These are phyloP conservation scores for Artemisia argyi DNA, from an alignment of 129 eudicot genomes.

Conservation along the genomic window DNA sequence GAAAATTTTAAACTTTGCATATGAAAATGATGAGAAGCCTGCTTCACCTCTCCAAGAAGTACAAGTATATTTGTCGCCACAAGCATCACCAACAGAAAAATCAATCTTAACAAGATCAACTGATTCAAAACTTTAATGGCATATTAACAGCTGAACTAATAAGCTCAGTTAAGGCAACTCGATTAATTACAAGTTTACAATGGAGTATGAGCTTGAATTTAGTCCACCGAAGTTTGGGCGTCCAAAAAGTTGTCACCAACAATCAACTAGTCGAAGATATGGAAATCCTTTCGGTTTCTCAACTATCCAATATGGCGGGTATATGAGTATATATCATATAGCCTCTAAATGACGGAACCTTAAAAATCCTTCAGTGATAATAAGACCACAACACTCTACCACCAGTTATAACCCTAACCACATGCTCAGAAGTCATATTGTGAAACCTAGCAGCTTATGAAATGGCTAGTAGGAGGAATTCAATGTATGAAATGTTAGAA, in stretches of 20 bases:
- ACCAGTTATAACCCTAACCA: slow-evolving; percentile 11
- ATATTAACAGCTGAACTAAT: not conserved
- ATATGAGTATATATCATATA: slow-evolving; percentile 11
- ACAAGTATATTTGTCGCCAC: no score
- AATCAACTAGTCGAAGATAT: slow-evolving; percentile 17
- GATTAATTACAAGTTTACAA: slow-evolving; percentile 11
- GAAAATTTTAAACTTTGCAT: no score
- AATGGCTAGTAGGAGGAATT: slow-evolving; percentile 7
- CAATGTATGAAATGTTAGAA: no score
- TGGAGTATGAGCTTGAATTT: slow-evolving; percentile 15
- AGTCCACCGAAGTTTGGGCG: not conserved
- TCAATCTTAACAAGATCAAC: no score
- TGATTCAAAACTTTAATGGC: not conserved
- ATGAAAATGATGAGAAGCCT: no score
- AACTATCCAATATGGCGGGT: slow-evolving; percentile 13
- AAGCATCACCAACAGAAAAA: not conserved
- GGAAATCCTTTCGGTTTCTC: not conserved
- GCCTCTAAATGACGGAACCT: not conserved
- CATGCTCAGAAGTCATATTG: slow-evolving; percentile 24
- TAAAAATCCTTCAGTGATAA: not conserved
- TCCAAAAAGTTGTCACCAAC: slow-evolving; percentile 1
- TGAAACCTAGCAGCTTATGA: slow-evolving; percentile 5
- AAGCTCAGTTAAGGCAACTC: slow-evolving; percentile 9
- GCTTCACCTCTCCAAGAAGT: no score
- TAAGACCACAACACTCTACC: not conserved